Evolutionary conservation across 1,284 basidiomycete genomes (phyloP).

Genomic region (Takashimella tepidaria): DNA sequence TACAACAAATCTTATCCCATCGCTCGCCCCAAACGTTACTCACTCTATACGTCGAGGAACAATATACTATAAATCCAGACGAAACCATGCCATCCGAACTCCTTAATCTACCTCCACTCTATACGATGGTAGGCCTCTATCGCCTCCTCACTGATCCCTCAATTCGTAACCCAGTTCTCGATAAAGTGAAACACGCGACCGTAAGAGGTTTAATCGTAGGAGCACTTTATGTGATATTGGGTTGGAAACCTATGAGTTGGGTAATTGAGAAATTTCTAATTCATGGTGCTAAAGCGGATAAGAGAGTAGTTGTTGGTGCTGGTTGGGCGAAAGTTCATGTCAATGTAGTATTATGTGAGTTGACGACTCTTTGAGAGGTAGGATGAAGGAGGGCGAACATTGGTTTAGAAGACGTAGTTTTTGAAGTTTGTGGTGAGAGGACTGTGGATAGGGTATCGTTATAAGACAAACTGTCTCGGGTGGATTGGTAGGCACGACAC

Average conservation of each 20-base stretch:
- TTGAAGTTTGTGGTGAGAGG: too few species aligned
- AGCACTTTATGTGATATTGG: slow-evolving; percentile 32
- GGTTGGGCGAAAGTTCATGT: slow-evolving; percentile 23
- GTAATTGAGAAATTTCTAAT: slow-evolving; percentile 38
- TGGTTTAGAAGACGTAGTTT: too few species aligned
- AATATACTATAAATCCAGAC: too few species aligned
- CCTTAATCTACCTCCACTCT: slow-evolving; percentile 43
- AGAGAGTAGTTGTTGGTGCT: slow-evolving; percentile 27
- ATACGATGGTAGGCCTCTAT: slow-evolving; percentile 42
- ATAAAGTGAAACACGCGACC: slow-evolving; percentile 46
- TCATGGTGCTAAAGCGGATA: slow-evolving; percentile 17
- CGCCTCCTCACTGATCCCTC: slow-evolving; percentile 40
- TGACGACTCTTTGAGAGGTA: too few species aligned
- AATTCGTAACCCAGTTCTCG: slow-evolving; percentile 40
- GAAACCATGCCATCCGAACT: slow-evolving; percentile 44
- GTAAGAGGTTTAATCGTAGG: slow-evolving; percentile 39
- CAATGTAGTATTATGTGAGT: slow-evolving; percentile 41
- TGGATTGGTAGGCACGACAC: too few species aligned
- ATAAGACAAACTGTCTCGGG: too few species aligned
- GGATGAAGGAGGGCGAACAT: too few species aligned
- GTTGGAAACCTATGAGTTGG: slow-evolving; percentile 41
- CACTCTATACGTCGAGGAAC: too few species aligned
- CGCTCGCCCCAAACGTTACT: not conserved
- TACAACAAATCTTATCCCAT: too few species aligned
- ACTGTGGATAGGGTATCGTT: too few species aligned